Conservation (phyloP, 1,139 yeast species). For the Blastobotrys indianensis region DNA sequence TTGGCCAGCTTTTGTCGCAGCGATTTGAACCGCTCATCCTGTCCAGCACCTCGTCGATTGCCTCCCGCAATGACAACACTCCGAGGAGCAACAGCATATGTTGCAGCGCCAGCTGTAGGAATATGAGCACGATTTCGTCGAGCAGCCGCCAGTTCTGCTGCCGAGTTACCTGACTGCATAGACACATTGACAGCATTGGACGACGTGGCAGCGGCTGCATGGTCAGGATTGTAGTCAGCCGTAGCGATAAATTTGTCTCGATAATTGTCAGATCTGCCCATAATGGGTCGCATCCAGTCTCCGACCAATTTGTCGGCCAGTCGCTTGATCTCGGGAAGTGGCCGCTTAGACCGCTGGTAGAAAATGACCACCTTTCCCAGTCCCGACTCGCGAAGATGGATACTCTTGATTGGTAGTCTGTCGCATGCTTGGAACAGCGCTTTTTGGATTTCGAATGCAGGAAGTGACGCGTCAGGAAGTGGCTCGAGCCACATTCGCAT, state of each 20-base stretch:
- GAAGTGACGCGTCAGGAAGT: conserved; percentile 93
- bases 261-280: conserved; percentile 92
- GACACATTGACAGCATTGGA: conserved; percentile 9
- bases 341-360: conserved; percentile 85
- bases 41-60: conserved; percentile 36
- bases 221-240: conserved; percentile 58
- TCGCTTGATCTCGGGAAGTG: conserved; percentile 80
- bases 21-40: conserved; percentile 73
- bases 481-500: conserved; percentile 98
- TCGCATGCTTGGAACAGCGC: conserved; percentile 70
- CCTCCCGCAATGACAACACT: conserved; percentile 50
- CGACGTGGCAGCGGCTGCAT: conserved; percentile 21
- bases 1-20: conserved; percentile 51
- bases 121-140: conserved; percentile 87
- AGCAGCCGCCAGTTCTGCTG: conserved; percentile 75
- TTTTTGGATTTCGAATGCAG: conserved; percentile 93
- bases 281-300: conserved; percentile 97
- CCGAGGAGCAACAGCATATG: conserved; percentile 85
- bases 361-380: conserved; percentile 91
- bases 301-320: conserved; percentile 87
- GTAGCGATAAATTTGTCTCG: conserved; percentile 76
- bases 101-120: conserved; percentile 82
- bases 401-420: conserved; percentile 86
- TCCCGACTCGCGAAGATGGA: conserved; percentile 90
- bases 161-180: not conserved